Percentiles rank a stretch among this genome's conserved stretches.
These are phyloP conservation scores for Endothia cerciana DNA, from an alignment of 2,329 filamentous ascomycete species.

Conservation along the genomic window DNA sequence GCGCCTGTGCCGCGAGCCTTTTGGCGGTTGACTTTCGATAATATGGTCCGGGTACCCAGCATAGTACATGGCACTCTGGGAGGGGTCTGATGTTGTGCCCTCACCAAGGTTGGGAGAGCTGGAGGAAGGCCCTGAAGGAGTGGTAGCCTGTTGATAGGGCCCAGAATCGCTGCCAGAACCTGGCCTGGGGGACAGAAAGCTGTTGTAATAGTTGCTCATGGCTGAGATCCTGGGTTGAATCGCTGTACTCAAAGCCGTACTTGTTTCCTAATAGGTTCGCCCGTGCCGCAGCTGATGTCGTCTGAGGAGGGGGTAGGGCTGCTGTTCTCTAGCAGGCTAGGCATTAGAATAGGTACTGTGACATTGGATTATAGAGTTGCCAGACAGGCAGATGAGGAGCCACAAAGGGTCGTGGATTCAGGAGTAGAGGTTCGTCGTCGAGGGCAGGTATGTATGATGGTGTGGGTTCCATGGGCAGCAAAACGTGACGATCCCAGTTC, in stretches of 20 bases:
- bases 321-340: slow-evolving; percentile 7
- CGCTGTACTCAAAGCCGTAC: not conserved
- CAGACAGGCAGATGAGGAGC: not conserved
- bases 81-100: slow-evolving; percentile 46
- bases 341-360: slow-evolving; percentile 9
- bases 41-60: slow-evolving; percentile 54
- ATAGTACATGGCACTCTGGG: slow-evolving; percentile 54
- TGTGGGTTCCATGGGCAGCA: not conserved
- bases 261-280: not conserved
- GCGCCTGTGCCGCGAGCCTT: slow-evolving; percentile 53
- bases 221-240: slow-evolving; percentile 15
- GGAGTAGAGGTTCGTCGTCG: not conserved
- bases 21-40: slow-evolving; percentile 49
- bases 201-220: slow-evolving; percentile 63
- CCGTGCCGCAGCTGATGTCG: not conserved
- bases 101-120: slow-evolving; percentile 38
- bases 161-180: slow-evolving; percentile 40
- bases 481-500: not conserved
- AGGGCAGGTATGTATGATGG: not conserved
- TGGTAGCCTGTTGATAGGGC: slow-evolving; percentile 41
- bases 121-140: slow-evolving; percentile 42
- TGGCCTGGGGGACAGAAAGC: slow-evolving; percentile 58
- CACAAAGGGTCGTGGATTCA: not conserved
- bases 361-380: not conserved
- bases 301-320: not conserved